Evolutionary conservation across 225 moss, liverwort and hornwort genomes (phyloP), one percentile per base, ranked within the genome.

Genomic region (Lunularia cruciata): DNA sequence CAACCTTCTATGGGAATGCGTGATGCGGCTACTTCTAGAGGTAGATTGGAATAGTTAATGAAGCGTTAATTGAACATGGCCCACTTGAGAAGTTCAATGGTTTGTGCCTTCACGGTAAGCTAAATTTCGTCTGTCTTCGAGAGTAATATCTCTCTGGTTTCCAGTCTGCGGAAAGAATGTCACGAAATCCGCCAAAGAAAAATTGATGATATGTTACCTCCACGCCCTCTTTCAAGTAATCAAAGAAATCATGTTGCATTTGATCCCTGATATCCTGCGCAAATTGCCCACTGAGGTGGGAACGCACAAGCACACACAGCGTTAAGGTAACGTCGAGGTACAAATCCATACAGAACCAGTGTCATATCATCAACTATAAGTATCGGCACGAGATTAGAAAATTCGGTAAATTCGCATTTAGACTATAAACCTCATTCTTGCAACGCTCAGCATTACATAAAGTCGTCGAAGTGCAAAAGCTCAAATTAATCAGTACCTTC

Each of bases 201-300:
- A n/a, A n/a, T n/a, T n/a, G n/a, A n/a, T n/a, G n/a, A n/a, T 20
- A 9, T 51, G n/a, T 69, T 75, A 92, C 93, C 87, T 94, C 90
- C 64, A 86, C 82, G 37, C 83, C 94, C 47, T 72, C 87, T 66
- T 87, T 90, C 47, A 90, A 79, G 16, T 86, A 83, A 58, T 94
- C 94, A 65, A 89, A 84, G 62, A 94, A 90, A 37, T 94, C 88
- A 23, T 88, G 87, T 60, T 90, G 89, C 89, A 94, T 86, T 69
- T 94, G 94, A 72, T 85, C 86, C 70, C 89, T 85, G 30, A 94
- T 94, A 3, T 83, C 84, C 42, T 86, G 76, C 9, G 90, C 90
- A 63, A 94, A 91, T 54, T 90, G 90, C 57, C 90, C 94, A 86
- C 85, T 94, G 73, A 0, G n/a, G 32, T 33, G 32, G 16, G n/a